Evolutionary conservation across 345 rosid genomes (phyloP).

Genomic region (Draba incana): DNA sequence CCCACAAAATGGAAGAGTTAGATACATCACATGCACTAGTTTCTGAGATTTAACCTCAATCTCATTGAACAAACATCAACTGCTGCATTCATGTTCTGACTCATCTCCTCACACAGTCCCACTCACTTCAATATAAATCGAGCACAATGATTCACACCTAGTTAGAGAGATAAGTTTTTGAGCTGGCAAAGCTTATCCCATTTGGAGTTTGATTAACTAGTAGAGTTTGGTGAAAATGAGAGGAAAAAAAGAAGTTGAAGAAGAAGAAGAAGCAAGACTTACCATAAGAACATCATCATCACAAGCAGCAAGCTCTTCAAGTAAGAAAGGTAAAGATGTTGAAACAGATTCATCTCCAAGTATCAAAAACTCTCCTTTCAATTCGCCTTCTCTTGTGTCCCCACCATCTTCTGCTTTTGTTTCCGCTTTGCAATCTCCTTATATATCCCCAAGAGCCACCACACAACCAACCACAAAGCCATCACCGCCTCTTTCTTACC

Average conservation of each 20-base stretch:
- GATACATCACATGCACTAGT: constrained; percentile 71
- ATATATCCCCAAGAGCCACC: constrained; percentile 88
- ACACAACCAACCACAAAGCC: constrained; percentile 31
- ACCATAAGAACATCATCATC: constrained; percentile 58
- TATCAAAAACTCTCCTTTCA: constrained; percentile 57
- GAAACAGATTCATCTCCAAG: constrained; percentile 52
- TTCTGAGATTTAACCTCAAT: constrained; percentile 44
- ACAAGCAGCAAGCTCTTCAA: constrained; percentile 44
- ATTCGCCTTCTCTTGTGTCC: constrained; percentile 79
- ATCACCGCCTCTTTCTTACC: constrained; percentile 52
- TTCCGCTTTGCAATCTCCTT: constrained; percentile 92
- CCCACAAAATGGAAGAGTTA: constrained; percentile 56
- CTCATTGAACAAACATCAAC: constrained; percentile 44
- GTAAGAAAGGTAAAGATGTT: constrained; percentile 46
- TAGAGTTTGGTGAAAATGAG: constrained; percentile 24
- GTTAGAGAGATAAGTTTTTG: constrained; percentile 39
- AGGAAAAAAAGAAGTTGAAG: constrained; percentile 37
- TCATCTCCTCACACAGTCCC: constrained; percentile 46
- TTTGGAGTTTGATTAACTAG: constrained; percentile 8
- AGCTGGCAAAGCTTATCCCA: constrained; percentile 27
- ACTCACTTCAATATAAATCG: constrained; percentile 48
- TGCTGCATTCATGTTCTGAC: constrained; percentile 76
- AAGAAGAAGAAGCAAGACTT: constrained; percentile 50
- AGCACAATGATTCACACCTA: constrained; percentile 39
- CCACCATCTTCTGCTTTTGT: constrained; percentile 96